Percentiles rank a stretch among this genome's conserved stretches.
Evolutionary conservation across 2,329 filamentous ascomycete genomes (phyloP).

Genomic region (Fusarium buxicola): DNA sequence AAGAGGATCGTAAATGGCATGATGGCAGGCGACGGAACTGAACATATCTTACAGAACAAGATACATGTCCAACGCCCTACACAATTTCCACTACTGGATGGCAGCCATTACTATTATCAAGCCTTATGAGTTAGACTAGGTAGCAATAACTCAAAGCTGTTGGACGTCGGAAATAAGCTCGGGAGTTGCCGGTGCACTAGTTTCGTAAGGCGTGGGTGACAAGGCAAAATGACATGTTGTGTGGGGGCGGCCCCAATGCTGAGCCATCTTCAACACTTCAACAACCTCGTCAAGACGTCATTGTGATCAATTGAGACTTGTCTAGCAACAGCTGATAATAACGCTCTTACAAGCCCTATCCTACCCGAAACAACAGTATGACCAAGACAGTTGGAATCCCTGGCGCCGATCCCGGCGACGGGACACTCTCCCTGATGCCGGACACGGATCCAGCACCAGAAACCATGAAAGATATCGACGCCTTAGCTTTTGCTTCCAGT

Average conservation of each 20-base stretch:
- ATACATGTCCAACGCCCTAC: too few species aligned
- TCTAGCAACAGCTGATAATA: too few species aligned
- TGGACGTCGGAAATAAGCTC: background rate
- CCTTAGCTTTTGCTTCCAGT: background rate
- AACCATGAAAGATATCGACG: background rate
- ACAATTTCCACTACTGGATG: too few species aligned
- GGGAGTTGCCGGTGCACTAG: background rate
- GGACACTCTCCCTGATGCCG: background rate
- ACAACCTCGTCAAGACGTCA: background rate
- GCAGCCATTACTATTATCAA: too few species aligned
- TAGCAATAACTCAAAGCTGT: too few species aligned
- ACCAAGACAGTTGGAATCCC: background rate
- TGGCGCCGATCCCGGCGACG: background rate
- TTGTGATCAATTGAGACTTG: background rate
- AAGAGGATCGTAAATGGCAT: too few species aligned
- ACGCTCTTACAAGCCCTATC: too few species aligned
- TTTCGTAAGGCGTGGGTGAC: constrained; percentile 1
- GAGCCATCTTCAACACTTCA: background rate
- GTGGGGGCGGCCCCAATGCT: background rate
- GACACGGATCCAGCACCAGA: background rate
- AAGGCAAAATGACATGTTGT: background rate
- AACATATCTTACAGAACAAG: too few species aligned
- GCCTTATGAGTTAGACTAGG: too few species aligned
- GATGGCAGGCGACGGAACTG: too few species aligned
- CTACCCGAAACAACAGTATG: too few species aligned